Percentiles rank a stretch among this genome's conserved stretches.
These are phyloP conservation scores for Verticillium alfalfae DNA, from an alignment of 2,329 filamentous ascomycete species.

Conservation along the genomic window DNA sequence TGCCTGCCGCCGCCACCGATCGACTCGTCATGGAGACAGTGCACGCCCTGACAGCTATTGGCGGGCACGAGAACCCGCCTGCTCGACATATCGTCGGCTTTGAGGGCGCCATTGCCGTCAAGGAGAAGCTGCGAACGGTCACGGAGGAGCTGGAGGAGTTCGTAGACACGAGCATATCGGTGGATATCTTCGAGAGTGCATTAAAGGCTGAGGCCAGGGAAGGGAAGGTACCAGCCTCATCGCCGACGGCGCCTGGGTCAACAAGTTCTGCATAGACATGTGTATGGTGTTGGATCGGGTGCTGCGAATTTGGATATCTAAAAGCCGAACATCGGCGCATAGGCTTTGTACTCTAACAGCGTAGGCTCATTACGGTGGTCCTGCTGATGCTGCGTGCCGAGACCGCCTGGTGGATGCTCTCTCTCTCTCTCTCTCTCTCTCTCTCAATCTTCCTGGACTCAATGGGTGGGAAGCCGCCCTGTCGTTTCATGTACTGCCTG, in stretches of 20 bases:
- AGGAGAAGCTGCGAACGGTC: slow-evolving; percentile 93
- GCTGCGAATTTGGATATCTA: neutral
- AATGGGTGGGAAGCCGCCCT: slow-evolving; percentile 77
- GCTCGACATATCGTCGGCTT: slow-evolving; percentile 89
- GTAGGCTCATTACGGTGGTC: neutral
- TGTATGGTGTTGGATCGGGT: neutral
- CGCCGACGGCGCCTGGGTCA: slow-evolving; percentile 11
- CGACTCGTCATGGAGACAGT: slow-evolving; percentile 82
- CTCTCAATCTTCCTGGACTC: slow-evolving; percentile 44
- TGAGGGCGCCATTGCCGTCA: slow-evolving; percentile 81
- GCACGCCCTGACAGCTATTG: slow-evolving; percentile 84
- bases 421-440: neutral
- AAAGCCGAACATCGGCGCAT: neutral
- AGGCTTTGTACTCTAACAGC: neutral
- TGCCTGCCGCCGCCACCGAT: slow-evolving; percentile 64
- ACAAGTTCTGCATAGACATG: slow-evolving; percentile 4
- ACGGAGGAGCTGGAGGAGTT: slow-evolving; percentile 97
- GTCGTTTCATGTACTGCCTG: slow-evolving; percentile 91
- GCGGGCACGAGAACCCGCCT: slow-evolving; percentile 92
- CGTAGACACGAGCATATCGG: slow-evolving; percentile 79
- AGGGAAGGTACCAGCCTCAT: slow-evolving; percentile 22
- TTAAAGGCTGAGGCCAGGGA: slow-evolving; percentile 45
- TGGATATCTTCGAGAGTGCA: slow-evolving; percentile 66
- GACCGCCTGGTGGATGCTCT: neutral
- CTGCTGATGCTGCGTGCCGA: neutral